Evolutionary conservation across 2,329 filamentous ascomycete genomes (phyloP), one percentile per base, ranked within the genome.

Genomic region (Orbilia javanica): DNA sequence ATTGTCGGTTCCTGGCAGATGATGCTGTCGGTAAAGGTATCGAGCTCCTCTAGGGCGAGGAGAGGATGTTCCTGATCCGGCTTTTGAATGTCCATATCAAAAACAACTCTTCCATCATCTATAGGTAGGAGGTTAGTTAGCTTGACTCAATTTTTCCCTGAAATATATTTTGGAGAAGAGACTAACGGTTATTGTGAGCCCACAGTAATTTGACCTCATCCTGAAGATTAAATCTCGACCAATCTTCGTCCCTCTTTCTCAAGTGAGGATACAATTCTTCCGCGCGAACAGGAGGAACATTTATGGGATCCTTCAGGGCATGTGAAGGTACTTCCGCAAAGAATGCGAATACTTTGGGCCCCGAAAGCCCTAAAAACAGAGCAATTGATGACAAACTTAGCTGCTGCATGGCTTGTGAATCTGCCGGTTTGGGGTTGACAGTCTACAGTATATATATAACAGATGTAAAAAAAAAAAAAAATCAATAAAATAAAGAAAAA

Each of bases 41-140:
- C 82, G 52, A 83, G 82, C 6, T 79, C 72, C 69, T 83, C 82
- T 79, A 83, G 82, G 70, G 81, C 79, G 10, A 83, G 75, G 27
- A 83, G 81, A 6, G 79, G 81, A 7, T 82, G 71, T 5, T 82
- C 81, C n/a, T 29, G 48, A 34, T 80, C 50, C 3, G 81, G 81
- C 11, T 82, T 82, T 62, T 82, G 80, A 10, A 83, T 68, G 0
- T 81, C 82, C 82, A 83, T 83, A 52, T 83, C 81, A 55, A 82
- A 82, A 7, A 83, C 68, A 7, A 82, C 60, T 1, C 82, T 50
- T 42, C 31, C 8, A 77, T 78, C 27, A 63, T 29, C 5, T 73
- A 80, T 10, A 36, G 20, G n/a, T 3, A 13, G 18, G 27, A 52
- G 1, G 1, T 65, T 52, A 65, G 44, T 62, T 20, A 22, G 13